Conservation (phyloP, 2,329 filamentous ascomycete genomes). For the Domatiomyces catenatus region DNA sequence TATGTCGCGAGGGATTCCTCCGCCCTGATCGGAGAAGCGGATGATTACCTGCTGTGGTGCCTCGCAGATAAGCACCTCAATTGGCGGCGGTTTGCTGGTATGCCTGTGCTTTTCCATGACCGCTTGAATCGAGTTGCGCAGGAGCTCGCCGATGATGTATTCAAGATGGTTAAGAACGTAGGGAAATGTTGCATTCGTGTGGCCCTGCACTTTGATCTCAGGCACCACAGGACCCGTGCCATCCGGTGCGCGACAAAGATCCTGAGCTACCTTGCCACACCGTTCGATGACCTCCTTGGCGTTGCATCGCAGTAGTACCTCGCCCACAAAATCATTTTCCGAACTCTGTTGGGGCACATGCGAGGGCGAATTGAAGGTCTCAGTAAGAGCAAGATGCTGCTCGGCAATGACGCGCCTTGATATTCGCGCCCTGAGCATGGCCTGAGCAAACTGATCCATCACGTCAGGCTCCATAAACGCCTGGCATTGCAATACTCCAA, state of each 20-base stretch:
- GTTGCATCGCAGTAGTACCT: conserved; percentile 86
- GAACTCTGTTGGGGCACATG: conserved; percentile 69
- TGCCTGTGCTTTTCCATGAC: conserved; percentile 59
- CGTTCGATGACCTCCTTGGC: conserved; percentile 76
- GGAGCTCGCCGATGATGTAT: conserved; percentile 89
- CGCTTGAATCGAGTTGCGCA: conserved; percentile 89
- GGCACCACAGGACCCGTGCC: conserved; percentile 58
- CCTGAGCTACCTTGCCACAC: conserved; percentile 60
- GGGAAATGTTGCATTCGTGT: conserved; percentile 79
- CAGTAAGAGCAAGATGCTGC: conserved; percentile 85
- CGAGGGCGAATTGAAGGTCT: conserved; percentile 82
- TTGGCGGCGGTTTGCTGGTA: conserved; percentile 43
- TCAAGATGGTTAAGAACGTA: conserved; percentile 94
- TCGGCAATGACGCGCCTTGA: conserved; percentile 93
- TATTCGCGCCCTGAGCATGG: conserved; percentile 77
- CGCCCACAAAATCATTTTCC: conserved; percentile 73
- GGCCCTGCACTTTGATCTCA: conserved; percentile 67
- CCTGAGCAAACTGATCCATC: conserved; percentile 91
- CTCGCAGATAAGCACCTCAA: conserved; percentile 90
- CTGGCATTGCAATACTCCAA: conserved; percentile 83
- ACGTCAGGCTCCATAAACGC: conserved; percentile 65
- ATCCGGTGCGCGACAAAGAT: conserved; percentile 61
- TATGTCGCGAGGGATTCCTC: conserved; percentile 72
- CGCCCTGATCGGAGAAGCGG: conserved; percentile 85
- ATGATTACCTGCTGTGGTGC: conserved; percentile 91